A percentile compares a stretch with the other conserved stretches of the same genome.
These are phyloP conservation scores for Ulvella scutata DNA, from an alignment of 139 green algal species.

Conservation along the genomic window DNA sequence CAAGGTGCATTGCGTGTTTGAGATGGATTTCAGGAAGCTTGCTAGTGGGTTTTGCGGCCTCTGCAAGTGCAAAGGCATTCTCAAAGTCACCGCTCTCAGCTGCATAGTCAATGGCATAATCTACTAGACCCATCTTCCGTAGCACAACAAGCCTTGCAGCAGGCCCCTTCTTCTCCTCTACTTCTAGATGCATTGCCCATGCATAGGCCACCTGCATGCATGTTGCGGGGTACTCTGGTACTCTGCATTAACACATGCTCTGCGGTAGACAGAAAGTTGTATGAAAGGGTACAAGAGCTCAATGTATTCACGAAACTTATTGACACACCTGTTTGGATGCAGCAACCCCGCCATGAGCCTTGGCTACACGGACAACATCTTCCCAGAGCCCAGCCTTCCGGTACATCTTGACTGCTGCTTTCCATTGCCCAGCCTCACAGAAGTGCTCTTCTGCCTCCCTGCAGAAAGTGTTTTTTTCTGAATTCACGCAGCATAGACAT, in stretches of 20 bases:
- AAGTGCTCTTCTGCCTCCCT: conserved; percentile 66
- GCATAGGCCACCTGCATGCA: conserved; percentile 55
- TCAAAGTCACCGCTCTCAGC: conserved; percentile 48
- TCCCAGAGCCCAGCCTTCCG: conserved; percentile 40
- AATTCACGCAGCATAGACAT: no score
- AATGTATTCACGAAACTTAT: not conserved
- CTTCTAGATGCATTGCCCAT: conserved; percentile 48
- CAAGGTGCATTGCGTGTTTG: conserved; percentile 77
- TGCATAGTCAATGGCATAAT: conserved; percentile 50
- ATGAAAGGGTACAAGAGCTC: not conserved
- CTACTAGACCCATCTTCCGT: conserved; percentile 38
- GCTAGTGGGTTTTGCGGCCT: conserved; percentile 15
- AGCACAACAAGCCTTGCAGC: conserved; percentile 22
- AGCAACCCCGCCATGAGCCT: conserved; percentile 45
- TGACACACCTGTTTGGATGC: conserved; percentile 46
- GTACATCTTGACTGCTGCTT: conserved; percentile 69
- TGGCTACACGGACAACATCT: conserved; percentile 64
- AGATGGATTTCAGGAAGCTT: conserved; percentile 57
- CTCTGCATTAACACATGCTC: not conserved
- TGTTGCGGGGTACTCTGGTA: not conserved
- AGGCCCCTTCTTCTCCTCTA: conserved; percentile 36
- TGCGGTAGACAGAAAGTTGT: not conserved
- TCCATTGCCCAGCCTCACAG: conserved; percentile 64
- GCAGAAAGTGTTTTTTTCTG: not conserved
- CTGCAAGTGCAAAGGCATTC: conserved; percentile 47